These are phyloP conservation scores for Colletotrichum brevisporum DNA, from an alignment of 2,329 filamentous ascomycete species.

Conservation along the genomic window DNA sequence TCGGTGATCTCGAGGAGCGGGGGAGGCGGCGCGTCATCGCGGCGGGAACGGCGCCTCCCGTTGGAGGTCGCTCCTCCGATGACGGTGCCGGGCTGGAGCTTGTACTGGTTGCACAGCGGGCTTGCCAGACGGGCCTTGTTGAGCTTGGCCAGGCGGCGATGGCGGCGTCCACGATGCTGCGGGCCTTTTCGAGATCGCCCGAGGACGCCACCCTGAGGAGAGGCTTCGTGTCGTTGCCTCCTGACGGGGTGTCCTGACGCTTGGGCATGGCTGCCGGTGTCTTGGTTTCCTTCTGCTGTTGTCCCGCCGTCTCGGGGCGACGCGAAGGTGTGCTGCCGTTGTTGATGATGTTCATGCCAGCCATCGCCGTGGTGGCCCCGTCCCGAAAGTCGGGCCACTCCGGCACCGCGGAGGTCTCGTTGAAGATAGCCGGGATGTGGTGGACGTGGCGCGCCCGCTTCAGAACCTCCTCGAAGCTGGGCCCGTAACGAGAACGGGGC, in stretches of 20 bases:
- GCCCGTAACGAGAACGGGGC: too few relatives aligned
- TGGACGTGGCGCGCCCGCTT: too few relatives aligned
- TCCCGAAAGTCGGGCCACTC: too few relatives aligned
- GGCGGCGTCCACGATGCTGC: conserved; percentile 40
- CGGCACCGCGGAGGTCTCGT: too few relatives aligned
- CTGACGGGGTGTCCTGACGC: neutral
- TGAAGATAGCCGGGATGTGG: too few relatives aligned
- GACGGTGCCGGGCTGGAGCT: neutral
- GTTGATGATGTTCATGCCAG: too few relatives aligned
- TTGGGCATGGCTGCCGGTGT: neutral
- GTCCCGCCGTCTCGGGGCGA: too few relatives aligned
- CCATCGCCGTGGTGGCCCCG: too few relatives aligned
- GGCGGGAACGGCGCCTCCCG: too few relatives aligned
- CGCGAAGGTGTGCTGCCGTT: too few relatives aligned
- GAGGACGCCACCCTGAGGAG: conserved; percentile 14
- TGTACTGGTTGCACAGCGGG: conserved; percentile 14
- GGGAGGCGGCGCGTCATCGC: neutral
- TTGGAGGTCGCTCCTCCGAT: neutral
- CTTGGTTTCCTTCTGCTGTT: neutral
- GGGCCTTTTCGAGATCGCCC: conserved; percentile 34
- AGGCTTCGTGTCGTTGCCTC: conserved; percentile 11
- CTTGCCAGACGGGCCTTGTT: conserved; percentile 19
- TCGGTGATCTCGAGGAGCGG: conserved; percentile 41
- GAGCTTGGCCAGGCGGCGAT: conserved; percentile 21
- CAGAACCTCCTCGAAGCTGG: too few relatives aligned